Percentiles rank a stretch among this genome's conserved stretches.
phyloP scores from a whole-genome alignment of 164 flowering plant genomes.

The Nymphaea colorata region DNA sequence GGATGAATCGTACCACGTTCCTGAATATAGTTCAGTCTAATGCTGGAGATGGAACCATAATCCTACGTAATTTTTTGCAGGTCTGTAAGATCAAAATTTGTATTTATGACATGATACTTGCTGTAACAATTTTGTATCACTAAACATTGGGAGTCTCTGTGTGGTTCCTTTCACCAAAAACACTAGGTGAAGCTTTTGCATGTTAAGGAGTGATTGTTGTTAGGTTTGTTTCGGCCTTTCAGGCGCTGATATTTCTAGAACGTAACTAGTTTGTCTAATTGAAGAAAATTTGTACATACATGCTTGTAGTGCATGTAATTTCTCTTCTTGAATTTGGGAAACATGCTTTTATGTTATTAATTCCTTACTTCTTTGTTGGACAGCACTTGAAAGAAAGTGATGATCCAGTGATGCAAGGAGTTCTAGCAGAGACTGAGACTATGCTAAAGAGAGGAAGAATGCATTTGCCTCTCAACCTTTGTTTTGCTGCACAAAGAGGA shows the following conservation, averaged over 20 bases:
- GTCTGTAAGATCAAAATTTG: neutral
- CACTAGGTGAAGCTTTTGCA: too few relatives aligned
- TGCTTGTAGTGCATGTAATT: too few relatives aligned
- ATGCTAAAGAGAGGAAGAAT: slow-evolving; percentile 84
- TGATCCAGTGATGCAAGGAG: slow-evolving; percentile 65
- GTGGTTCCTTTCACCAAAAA: too few relatives aligned
- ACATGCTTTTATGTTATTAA: neutral
- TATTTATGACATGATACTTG: too few relatives aligned
- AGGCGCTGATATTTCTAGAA: too few relatives aligned
- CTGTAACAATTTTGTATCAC: too few relatives aligned
- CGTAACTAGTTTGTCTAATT: too few relatives aligned
- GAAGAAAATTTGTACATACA: too few relatives aligned
- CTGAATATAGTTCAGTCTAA: slow-evolving; percentile 80
- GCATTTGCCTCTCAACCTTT: slow-evolving; percentile 57
- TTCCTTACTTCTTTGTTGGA: slow-evolving; percentile 14
- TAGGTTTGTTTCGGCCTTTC: too few relatives aligned
- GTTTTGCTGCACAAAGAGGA: slow-evolving; percentile 55
- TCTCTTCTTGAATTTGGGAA: too few relatives aligned
- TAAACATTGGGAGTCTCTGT: too few relatives aligned
- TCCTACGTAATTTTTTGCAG: slow-evolving; percentile 10
- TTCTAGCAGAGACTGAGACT: slow-evolving; percentile 67
- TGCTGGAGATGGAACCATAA: slow-evolving; percentile 90
- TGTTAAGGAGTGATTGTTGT: too few relatives aligned
- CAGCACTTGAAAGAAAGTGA: slow-evolving; percentile 71
- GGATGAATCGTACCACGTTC: slow-evolving; percentile 75